Evolutionary conservation across 352 stramenopile genomes (phyloP).

Genomic region (Globisporangium echinulatum): DNA sequence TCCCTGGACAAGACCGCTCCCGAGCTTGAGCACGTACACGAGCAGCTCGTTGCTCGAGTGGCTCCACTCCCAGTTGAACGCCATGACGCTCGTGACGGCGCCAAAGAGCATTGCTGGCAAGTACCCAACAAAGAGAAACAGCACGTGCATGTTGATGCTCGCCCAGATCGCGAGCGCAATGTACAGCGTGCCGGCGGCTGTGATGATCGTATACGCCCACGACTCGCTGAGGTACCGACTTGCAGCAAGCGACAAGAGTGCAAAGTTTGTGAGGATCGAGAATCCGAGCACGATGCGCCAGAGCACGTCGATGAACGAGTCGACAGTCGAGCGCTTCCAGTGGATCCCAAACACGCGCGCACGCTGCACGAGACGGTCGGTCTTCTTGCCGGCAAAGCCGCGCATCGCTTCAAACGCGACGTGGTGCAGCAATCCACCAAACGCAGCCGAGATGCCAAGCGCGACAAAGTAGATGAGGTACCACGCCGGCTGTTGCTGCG

Average conservation of each 20-base stretch:
- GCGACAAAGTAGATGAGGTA: slow-evolving; percentile 87
- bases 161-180: slow-evolving; percentile 69
- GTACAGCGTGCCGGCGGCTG: slow-evolving; percentile 55
- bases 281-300: slow-evolving; percentile 80
- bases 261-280: slow-evolving; percentile 84
- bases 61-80: slow-evolving; percentile 76
- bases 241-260: slow-evolving; percentile 65
- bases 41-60: slow-evolving; percentile 77
- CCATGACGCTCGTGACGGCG: slow-evolving; percentile 61
- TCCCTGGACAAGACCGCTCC: slow-evolving; percentile 71
- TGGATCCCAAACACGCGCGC: slow-evolving; percentile 68
- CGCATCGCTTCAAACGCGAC: slow-evolving; percentile 72
- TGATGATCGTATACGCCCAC: slow-evolving; percentile 77
- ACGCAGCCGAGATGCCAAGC: slow-evolving; percentile 67
- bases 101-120: slow-evolving; percentile 80
- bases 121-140: slow-evolving; percentile 81
- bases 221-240: slow-evolving; percentile 66
- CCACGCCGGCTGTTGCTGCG: slow-evolving; percentile 35
- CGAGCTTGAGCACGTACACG: slow-evolving; percentile 75
- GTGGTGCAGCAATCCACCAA: slow-evolving; percentile 78
- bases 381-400: slow-evolving; percentile 66
- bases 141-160: slow-evolving; percentile 75
- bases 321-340: slow-evolving; percentile 62
- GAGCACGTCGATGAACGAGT: slow-evolving; percentile 62
- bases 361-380: slow-evolving; percentile 55